phyloP scores from a whole-genome alignment of 352 stramenopile genomes.

The Globisporangium abappressorium region DNA sequence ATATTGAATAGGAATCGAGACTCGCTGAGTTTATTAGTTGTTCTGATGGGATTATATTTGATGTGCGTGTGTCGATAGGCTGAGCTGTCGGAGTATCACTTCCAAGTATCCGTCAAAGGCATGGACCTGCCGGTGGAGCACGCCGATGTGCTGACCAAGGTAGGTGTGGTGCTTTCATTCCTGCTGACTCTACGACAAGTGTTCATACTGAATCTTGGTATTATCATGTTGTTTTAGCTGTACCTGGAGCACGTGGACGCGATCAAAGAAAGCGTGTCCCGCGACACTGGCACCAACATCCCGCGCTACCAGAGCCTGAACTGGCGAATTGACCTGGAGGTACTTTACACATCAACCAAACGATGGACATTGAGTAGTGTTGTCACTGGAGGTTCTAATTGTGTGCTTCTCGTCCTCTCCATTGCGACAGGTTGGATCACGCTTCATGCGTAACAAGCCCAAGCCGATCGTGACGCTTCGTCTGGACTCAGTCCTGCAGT shows the following conservation, averaged over 20 bases:
- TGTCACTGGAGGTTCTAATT: not conserved
- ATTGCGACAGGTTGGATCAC: conserved; percentile 46
- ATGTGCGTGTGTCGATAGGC: conserved; percentile 22
- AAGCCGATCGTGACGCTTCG: conserved; percentile 69
- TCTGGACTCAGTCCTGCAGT: conserved; percentile 39
- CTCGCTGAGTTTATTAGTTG: not conserved
- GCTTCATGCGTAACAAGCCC: conserved; percentile 54
- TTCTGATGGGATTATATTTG: not conserved
- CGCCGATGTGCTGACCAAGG: conserved; percentile 42
- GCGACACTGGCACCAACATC: conserved; percentile 37
- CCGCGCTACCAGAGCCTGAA: conserved; percentile 63
- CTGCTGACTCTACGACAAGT: not conserved
- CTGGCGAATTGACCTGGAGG: conserved; percentile 83
- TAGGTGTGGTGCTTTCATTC: conserved; percentile 11
- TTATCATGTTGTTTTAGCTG: conserved; percentile 27
- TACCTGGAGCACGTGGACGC: conserved; percentile 42
- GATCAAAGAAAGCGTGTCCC: conserved; percentile 51
- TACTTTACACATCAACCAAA: not conserved
- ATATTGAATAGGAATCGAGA: not conserved
- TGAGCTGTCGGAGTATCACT: conserved; percentile 38
- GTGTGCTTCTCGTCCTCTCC: not conserved
- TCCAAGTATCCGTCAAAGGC: conserved; percentile 41
- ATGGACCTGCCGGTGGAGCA: conserved; percentile 44
- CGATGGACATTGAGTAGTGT: not conserved
- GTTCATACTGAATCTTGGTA: not conserved